A percentile compares a stretch with the other conserved stretches of the same genome.
Evolutionary conservation across 257 asterid species (phyloP).

Genomic region (Fraxinus quadrangulata): DNA sequence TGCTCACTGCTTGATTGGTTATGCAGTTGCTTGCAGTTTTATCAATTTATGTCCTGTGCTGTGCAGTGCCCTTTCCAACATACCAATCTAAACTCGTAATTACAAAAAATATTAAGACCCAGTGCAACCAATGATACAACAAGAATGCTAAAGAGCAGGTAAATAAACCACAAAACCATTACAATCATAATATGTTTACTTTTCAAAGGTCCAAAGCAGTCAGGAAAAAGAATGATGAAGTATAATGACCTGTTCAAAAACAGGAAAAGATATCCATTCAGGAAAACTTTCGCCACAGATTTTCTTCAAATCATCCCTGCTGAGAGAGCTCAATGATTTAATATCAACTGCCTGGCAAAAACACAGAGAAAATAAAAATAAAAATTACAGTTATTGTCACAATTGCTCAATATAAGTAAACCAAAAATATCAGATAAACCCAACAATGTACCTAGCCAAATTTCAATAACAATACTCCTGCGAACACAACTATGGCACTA

Average conservation of each 20-base stretch:
- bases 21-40: slow-evolving; percentile 3
- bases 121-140: background rate
- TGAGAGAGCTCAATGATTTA: slow-evolving; percentile 73
- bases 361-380: slow-evolving; percentile 25
- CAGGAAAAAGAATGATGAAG: slow-evolving; percentile 7
- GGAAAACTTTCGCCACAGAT: slow-evolving; percentile 94
- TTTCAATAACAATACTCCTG: background rate
- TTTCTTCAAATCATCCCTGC: slow-evolving; percentile 86
- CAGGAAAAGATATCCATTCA: slow-evolving; percentile 97
- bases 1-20: slow-evolving; percentile 4
- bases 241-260: slow-evolving; percentile 76
- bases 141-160: background rate
- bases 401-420: background rate
- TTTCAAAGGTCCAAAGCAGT: slow-evolving; percentile 18
- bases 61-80: background rate
- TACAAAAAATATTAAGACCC: background rate
- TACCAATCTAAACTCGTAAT: background rate
- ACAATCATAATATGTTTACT: slow-evolving; percentile 6
- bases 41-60: background rate
- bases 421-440: slow-evolving; percentile 6
- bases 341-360: slow-evolving; percentile 81
- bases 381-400: background rate
- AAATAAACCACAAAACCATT: slow-evolving; percentile 3
- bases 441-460: background rate
- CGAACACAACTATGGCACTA: background rate